Evolutionary conservation across 768 basidiomycete species (phyloP), one percentile per base, ranked within the genome.

Genomic region (Tylopilus sp.): DNA sequence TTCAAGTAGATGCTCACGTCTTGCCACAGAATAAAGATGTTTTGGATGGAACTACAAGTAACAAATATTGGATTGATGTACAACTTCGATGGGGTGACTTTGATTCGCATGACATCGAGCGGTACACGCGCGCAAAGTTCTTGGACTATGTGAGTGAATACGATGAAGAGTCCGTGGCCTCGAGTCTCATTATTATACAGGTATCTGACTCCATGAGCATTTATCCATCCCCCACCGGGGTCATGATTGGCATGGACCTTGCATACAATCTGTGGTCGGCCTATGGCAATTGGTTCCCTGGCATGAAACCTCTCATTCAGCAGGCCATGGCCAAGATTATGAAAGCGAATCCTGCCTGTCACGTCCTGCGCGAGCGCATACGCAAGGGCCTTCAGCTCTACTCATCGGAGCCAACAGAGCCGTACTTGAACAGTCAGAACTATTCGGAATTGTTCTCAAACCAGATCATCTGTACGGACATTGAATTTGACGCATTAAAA

Each of bases 261-360:
- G 96, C 97, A 0, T 98, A 98, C 75, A 99, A 98, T 72, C 66
- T 99, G 54, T 97, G 97, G 91, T 96, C 96, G 28, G 96, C 92
- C 1, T 99, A 96, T 63, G 97, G 97, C 56, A 96, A 96, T 69
- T 98, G 92, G 92, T 97, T 98, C 87, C 97, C 97, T 14, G 96
- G 97, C 42, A 83, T 98, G 81, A 98, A 98, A 73, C 95, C 95
- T 6, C 80, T 99, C 55, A 87, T 99, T 53, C 96, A 97, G 70
- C 95, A 97, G 72, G 97, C 96, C 6, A 97, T 99, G 94, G 93
- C 90, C 13, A 99, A 98, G 80, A 89, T 99, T 70, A 96, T 98
- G 93, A 99, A 99, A 73, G 97, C 97, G 48, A 98, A 99, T 65
- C 97, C 97, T 24, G 97, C 97, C 14, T 86, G 89, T 49, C 97